A percentile compares a stretch with the other conserved stretches of the same genome.
phyloP scores from a whole-genome alignment of 2,329 filamentous ascomycete species.

The Emmonsiellopsis sp. region DNA sequence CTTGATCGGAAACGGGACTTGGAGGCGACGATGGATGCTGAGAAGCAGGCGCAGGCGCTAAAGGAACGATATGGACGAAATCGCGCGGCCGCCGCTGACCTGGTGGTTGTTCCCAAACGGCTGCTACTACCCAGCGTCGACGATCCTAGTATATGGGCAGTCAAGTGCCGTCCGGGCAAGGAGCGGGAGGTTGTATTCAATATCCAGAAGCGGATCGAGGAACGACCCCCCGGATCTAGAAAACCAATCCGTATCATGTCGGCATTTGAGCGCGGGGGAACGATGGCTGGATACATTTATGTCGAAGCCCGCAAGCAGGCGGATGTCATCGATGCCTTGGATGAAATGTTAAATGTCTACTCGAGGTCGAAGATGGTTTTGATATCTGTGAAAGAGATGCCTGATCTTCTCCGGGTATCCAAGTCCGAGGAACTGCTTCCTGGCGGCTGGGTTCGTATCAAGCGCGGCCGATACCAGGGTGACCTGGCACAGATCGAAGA shows the following conservation, averaged over 20 bases:
- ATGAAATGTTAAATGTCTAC: slow-evolving; percentile 82
- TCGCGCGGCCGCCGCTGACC: slow-evolving; percentile 57
- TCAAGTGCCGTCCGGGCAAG: slow-evolving; percentile 89
- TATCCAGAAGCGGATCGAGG: slow-evolving; percentile 81
- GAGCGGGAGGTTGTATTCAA: slow-evolving; percentile 83
- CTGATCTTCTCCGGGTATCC: slow-evolving; percentile 80
- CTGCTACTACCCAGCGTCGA: slow-evolving; percentile 85
- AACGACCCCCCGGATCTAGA: slow-evolving; percentile 61
- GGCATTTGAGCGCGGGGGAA: slow-evolving; percentile 79
- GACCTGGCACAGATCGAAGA: slow-evolving; percentile 89
- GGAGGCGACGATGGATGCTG: slow-evolving; percentile 79
- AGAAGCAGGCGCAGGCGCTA: slow-evolving; percentile 80
- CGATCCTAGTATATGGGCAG: slow-evolving; percentile 91
- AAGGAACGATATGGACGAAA: slow-evolving; percentile 81
- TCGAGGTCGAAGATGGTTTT: slow-evolving; percentile 76
- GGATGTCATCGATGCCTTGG: slow-evolving; percentile 72
- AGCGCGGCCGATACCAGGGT: slow-evolving; percentile 69
- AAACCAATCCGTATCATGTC: slow-evolving; percentile 77
- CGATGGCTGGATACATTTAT: slow-evolving; percentile 93
- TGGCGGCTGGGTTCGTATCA: slow-evolving; percentile 86
- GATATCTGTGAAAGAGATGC: slow-evolving; percentile 95
- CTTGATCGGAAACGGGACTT: slow-evolving; percentile 86
- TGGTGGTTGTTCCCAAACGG: slow-evolving; percentile 71
- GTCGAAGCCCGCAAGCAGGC: slow-evolving; percentile 82
- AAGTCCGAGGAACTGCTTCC: slow-evolving; percentile 78